A percentile compares a stretch with the other conserved stretches of the same genome.
These are phyloP conservation scores for Fusarium sp. DNA, from an alignment of 2,329 filamentous ascomycete genomes.

Conservation along the genomic window DNA sequence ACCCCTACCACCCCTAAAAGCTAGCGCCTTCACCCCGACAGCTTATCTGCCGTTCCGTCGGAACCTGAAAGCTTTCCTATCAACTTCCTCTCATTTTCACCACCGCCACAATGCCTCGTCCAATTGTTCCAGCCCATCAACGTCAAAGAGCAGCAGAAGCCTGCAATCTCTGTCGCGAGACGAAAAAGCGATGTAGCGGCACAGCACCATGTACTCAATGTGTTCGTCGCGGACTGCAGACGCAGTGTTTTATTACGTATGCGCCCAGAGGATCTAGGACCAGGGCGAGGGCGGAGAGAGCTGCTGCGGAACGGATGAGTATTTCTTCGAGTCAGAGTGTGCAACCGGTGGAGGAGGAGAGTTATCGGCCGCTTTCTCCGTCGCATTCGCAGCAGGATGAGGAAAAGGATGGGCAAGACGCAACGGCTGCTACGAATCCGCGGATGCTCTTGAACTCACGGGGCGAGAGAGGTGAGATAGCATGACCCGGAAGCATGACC, in stretches of 20 bases:
- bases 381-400: constrained; percentile 47
- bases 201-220: constrained; percentile 61
- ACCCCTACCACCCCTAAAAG: neutral
- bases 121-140: constrained; percentile 61
- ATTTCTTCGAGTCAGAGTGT: constrained; percentile 1
- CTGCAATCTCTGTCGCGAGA: constrained; percentile 59
- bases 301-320: constrained; percentile 9
- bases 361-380: constrained; percentile 46
- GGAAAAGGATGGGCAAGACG: constrained; percentile 28
- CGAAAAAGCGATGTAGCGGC: constrained; percentile 64
- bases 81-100: neutral
- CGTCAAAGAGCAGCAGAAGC: constrained; percentile 61
- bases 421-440: constrained; percentile 32
- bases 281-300: constrained; percentile 31
- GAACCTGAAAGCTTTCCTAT: constrained; percentile 12
- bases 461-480: constrained; percentile 60
- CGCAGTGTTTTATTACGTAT: constrained; percentile 52
- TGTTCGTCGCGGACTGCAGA: constrained; percentile 55
- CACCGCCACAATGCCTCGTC: constrained; percentile 59
- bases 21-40: neutral
- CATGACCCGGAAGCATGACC: neutral
- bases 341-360: constrained; percentile 21
- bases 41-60: constrained; percentile 17
- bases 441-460: constrained; percentile 64
- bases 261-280: constrained; percentile 46